Evolutionary conservation across 1,139 yeast genomes (phyloP).

Genomic region (Blastobotrys ciferrii): DNA sequence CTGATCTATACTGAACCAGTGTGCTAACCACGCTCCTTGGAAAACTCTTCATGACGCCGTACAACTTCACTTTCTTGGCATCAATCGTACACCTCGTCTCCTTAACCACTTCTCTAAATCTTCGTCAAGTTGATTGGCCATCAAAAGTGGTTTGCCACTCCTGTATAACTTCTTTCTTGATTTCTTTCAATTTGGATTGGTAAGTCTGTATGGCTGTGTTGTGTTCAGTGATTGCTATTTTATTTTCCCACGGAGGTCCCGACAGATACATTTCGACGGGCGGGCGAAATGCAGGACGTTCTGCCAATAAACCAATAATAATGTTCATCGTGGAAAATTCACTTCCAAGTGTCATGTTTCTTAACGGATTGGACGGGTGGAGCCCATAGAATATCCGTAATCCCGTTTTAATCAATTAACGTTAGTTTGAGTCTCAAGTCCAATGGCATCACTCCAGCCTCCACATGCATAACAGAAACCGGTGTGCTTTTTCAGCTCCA

Average conservation of each 20-base stretch:
- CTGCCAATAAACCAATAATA: too few relatives aligned
- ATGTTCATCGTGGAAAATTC: neutral
- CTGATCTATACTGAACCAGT: too few relatives aligned
- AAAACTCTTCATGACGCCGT: too few relatives aligned
- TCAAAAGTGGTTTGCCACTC: too few relatives aligned
- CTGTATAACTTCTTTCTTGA: neutral
- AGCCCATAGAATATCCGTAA: too few relatives aligned
- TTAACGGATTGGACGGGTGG: neutral
- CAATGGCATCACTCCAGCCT: conserved; percentile 1
- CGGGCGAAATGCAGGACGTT: neutral
- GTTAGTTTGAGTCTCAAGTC: neutral
- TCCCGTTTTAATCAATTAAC: neutral
- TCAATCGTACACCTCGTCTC: too few relatives aligned
- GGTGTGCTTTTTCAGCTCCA: neutral
- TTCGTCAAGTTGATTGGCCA: too few relatives aligned
- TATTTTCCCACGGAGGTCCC: neutral
- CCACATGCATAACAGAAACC: neutral
- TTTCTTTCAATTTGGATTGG: neutral
- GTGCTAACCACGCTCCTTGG: too few relatives aligned
- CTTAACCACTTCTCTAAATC: too few relatives aligned
- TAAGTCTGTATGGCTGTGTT: neutral
- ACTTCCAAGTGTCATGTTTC: neutral
- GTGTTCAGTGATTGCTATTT: too few relatives aligned
- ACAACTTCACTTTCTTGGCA: too few relatives aligned
- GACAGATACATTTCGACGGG: conserved; percentile 3